A percentile compares a stretch with the other conserved stretches of the same genome.
Evolutionary conservation across 2,329 filamentous ascomycete genomes (phyloP).

Genomic region (Lasiodiplodia sp.): DNA sequence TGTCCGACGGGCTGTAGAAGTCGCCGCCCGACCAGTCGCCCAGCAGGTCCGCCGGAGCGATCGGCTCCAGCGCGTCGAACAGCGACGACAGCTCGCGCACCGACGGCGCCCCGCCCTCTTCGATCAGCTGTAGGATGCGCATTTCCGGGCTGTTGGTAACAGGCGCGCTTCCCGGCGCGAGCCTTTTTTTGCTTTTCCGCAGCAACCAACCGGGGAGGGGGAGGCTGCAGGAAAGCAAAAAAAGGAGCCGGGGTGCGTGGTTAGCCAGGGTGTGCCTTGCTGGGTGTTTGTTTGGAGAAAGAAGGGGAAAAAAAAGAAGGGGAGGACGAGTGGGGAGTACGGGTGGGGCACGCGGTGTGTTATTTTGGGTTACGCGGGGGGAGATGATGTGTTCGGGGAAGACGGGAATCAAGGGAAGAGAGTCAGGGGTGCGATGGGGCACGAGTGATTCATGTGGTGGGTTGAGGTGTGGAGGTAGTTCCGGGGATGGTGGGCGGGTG

Average conservation of each 20-base stretch:
- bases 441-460: not conserved
- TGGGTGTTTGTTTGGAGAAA: too few species aligned
- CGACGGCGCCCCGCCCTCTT: not conserved
- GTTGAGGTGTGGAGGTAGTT: not conserved
- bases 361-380: too few species aligned
- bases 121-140: slow-evolving; percentile 2
- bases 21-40: slow-evolving; percentile 21
- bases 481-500: not conserved
- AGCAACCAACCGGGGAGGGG: too few species aligned
- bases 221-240: too few species aligned
- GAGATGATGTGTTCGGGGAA: too few species aligned
- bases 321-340: too few species aligned
- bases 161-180: not conserved
- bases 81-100: slow-evolving; percentile 7
- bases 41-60: not conserved
- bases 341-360: too few species aligned
- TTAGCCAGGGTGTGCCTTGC: too few species aligned
- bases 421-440: not conserved
- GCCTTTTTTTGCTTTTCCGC: not conserved
- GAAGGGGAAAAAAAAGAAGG: too few species aligned
- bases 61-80: slow-evolving; percentile 13
- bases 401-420: not conserved
- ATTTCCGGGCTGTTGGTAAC: not conserved
- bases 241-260: too few species aligned
- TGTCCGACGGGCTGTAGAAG: not conserved